phyloP scores from a whole-genome alignment of 2,329 filamentous ascomycete genomes.

The Xylaria polymorpha region DNA sequence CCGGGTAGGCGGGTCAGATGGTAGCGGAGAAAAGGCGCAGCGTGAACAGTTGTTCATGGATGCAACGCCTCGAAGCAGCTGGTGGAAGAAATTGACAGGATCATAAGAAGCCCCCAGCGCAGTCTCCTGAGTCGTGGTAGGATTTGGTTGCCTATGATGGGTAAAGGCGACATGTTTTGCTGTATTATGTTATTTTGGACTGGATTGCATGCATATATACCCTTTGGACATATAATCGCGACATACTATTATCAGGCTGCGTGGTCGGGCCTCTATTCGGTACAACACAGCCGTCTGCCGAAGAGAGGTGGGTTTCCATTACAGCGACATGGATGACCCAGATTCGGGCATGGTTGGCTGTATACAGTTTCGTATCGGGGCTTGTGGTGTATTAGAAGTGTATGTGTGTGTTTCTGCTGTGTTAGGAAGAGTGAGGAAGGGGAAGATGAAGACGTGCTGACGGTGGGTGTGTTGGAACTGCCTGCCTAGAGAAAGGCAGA shows the following conservation, averaged over 20 bases:
- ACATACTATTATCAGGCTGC: conserved; percentile 8
- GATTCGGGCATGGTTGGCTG: not conserved
- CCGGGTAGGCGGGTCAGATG: conserved; percentile 50
- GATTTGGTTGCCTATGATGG: conserved; percentile 4
- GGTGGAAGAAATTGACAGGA: conserved; percentile 69
- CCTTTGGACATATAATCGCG: conserved; percentile 16
- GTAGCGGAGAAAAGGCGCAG: conserved; percentile 52
- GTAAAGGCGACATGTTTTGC: conserved; percentile 12
- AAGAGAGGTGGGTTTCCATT: conserved; percentile 1
- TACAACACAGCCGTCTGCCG: not conserved
- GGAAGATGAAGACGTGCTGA: not conserved
- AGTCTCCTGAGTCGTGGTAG: not conserved
- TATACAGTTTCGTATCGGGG: conserved; percentile 1
- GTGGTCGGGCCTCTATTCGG: not conserved
- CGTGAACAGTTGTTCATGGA: conserved; percentile 59
- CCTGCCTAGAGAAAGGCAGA: not conserved
- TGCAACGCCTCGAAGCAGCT: conserved; percentile 64
- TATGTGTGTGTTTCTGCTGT: conserved; percentile 34
- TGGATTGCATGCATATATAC: conserved; percentile 35
- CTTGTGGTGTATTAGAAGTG: conserved; percentile 4
- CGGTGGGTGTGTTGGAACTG: conserved; percentile 18
- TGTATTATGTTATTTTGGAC: conserved; percentile 28
- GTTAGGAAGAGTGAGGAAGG: conserved; percentile 39
- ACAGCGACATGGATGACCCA: not conserved
- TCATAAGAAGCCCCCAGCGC: conserved; percentile 25